Percentiles rank a stretch among this genome's conserved stretches.
phyloP scores from a whole-genome alignment of 495 filamentous ascomycete genomes.

The Extremus antarcticus region DNA sequence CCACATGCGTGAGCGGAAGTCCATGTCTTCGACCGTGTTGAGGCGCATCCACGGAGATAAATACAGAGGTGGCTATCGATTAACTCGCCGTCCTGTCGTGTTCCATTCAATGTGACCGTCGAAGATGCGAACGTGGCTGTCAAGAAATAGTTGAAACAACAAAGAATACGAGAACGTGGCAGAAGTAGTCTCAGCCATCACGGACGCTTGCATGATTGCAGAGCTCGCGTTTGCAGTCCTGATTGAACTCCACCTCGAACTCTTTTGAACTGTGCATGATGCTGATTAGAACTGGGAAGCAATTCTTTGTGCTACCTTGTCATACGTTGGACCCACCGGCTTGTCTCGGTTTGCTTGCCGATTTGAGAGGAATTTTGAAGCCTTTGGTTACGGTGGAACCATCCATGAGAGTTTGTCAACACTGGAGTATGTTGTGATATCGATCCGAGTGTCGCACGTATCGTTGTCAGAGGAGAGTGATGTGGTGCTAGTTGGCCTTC shows the following conservation, averaged over 20 bases:
- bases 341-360: not conserved
- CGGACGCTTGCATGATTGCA: not conserved
- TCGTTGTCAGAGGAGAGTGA: too few relatives aligned
- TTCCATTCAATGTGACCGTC: too few relatives aligned
- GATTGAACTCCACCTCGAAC: not conserved
- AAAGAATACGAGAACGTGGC: not conserved
- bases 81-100: too few relatives aligned
- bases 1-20: not conserved
- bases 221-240: not conserved
- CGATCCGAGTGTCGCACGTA: too few relatives aligned
- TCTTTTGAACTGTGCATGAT: not conserved
- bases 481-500: too few relatives aligned
- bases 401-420: not conserved
- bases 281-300: not conserved
- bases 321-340: not conserved
- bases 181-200: not conserved
- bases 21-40: not conserved
- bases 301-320: not conserved
- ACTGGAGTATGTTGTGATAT: not conserved
- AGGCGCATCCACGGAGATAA: too few relatives aligned
- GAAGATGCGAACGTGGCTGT: not conserved
- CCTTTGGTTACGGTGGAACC: not conserved
- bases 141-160: not conserved
- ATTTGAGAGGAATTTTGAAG: not conserved
- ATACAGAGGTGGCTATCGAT: too few relatives aligned